Evolutionary conservation across 208 protist genomes (phyloP).

Genomic region (Balamuthia mandrillaris): DNA sequence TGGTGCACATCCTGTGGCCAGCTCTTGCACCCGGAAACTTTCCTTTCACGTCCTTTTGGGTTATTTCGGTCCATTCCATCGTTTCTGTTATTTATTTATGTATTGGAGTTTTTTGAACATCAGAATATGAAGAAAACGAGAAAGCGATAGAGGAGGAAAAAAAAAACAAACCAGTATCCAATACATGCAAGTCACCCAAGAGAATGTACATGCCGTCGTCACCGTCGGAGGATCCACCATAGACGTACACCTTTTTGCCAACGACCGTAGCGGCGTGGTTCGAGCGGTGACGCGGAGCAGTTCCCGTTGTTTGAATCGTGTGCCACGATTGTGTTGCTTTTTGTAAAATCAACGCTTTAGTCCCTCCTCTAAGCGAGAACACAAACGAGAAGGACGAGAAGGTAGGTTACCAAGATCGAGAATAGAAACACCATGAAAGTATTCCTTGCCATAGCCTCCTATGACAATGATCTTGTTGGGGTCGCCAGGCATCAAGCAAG

Average conservation of each 20-base stretch:
- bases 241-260: constrained; percentile 52
- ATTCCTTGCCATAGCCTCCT: constrained; percentile 1
- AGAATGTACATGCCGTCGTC: constrained; percentile 41
- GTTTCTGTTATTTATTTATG: too few species aligned
- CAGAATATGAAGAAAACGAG: too few species aligned
- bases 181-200: constrained; percentile 49
- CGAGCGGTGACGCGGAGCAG: constrained; percentile 34
- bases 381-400: background rate
- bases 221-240: constrained; percentile 49
- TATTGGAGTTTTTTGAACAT: too few species aligned
- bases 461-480: constrained; percentile 7
- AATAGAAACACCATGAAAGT: constrained; percentile 22
- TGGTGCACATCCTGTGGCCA: constrained; percentile 45
- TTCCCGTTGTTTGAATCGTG: background rate
- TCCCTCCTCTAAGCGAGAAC: background rate
- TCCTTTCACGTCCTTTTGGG: background rate
- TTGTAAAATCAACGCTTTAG: background rate
- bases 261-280: constrained; percentile 45
- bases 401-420: background rate
- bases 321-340: constrained; percentile 17
- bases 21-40: constrained; percentile 36
- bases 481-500: background rate
- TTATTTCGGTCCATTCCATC: constrained; percentile 36
- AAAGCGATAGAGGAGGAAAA: too few species aligned
- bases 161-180: too few species aligned